These are phyloP conservation scores for Termitomyces sp. DNA, from an alignment of 768 basidiomycete species.

Conservation along the genomic window DNA sequence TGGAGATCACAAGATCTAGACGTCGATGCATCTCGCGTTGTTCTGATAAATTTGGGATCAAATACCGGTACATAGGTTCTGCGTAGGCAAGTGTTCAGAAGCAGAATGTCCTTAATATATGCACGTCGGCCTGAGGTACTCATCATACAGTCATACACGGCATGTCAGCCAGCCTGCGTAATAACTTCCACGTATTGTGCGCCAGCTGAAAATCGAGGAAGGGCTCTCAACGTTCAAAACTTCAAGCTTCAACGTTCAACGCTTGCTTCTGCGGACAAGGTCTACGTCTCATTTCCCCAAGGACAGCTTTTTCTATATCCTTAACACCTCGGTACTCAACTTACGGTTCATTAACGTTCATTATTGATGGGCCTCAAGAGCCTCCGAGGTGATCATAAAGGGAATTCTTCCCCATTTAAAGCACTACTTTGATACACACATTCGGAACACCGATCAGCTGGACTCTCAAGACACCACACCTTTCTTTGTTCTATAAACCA, in stretches of 20 bases:
- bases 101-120: neutral
- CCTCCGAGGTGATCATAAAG: slow-evolving; percentile 5
- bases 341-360: slow-evolving; percentile 13
- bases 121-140: neutral
- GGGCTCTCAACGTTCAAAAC: no score
- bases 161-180: neutral
- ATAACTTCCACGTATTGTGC: neutral
- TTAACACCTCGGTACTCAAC: neutral
- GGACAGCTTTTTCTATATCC: neutral
- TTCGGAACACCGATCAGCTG: slow-evolving; percentile 15
- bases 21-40: no score
- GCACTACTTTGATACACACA: slow-evolving; percentile 21
- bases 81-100: neutral
- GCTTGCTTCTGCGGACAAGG: neutral
- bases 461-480: slow-evolving; percentile 17
- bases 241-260: neutral
- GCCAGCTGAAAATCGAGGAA: neutral
- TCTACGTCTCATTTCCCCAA: neutral
- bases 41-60: neutral
- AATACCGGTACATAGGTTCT: neutral
- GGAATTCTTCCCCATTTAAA: slow-evolving; percentile 10
- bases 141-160: neutral
- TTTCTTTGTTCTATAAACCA: slow-evolving; percentile 20
- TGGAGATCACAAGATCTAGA: slow-evolving; percentile 1
- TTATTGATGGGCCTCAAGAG: slow-evolving; percentile 7